phyloP scores from a whole-genome alignment of 805 yeast genomes.

The Candida chauliodis region DNA sequence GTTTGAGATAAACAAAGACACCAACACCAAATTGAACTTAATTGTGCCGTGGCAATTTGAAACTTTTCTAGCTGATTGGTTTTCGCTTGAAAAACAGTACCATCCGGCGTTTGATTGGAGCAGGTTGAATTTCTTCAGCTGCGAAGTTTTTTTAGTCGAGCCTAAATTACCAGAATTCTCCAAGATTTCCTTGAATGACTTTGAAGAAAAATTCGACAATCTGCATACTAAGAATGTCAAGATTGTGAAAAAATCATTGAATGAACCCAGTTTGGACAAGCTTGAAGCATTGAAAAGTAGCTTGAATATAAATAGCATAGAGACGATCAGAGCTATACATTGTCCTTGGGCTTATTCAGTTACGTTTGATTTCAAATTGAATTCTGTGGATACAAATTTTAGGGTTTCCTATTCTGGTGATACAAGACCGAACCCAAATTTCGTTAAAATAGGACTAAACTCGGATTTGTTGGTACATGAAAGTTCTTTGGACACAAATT shows the following conservation, averaged over 20 bases:
- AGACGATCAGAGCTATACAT: slow-evolving; percentile 76
- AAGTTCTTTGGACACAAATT: slow-evolving; percentile 82
- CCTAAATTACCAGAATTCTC: slow-evolving; percentile 28
- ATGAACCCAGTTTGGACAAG: slow-evolving; percentile 21
- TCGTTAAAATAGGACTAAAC: slow-evolving; percentile 60
- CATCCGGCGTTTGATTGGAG: slow-evolving; percentile 27
- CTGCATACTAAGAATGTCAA: slow-evolving; percentile 11
- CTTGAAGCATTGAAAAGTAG: slow-evolving; percentile 37
- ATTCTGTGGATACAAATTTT: slow-evolving; percentile 33
- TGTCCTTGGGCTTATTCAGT: slow-evolving; percentile 74
- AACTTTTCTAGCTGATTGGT: slow-evolving; percentile 69
- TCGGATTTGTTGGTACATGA: slow-evolving; percentile 87
- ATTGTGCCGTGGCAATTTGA: slow-evolving; percentile 75
- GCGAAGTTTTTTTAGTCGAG: slow-evolving; percentile 50
- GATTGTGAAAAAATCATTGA: slow-evolving; percentile 20
- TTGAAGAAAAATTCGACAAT: slow-evolving; percentile 29
- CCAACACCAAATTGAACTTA: slow-evolving; percentile 44
- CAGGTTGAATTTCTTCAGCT: slow-evolving; percentile 51
- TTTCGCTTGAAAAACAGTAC: slow-evolving; percentile 38
- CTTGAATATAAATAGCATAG: slow-evolving; percentile 41
- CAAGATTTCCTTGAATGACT: slow-evolving; percentile 23
- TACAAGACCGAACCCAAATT: slow-evolving; percentile 74
- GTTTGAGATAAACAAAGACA: slow-evolving; percentile 41
- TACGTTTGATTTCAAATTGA: slow-evolving; percentile 52
- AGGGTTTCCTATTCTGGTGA: slow-evolving; percentile 91